Base-by-base conservation (phyloP, 352 stramenopile species). In the Globisporangium orthogonon region DNA sequence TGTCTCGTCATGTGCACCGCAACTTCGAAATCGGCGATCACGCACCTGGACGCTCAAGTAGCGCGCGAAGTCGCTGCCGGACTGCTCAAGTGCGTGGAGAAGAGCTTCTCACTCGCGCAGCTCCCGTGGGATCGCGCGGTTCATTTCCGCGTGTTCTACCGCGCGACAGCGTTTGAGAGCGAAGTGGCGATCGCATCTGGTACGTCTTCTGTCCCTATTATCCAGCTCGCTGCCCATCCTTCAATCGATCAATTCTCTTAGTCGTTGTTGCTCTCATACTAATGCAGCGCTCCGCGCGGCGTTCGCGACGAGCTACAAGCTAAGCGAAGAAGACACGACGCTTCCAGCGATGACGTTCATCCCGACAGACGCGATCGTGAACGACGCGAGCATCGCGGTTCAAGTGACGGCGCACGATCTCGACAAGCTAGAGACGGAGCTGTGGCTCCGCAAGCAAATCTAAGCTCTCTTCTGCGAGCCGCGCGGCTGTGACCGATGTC, bases 401-500 rank as follows among this genome's bases (percentile, higher is more conserved):
- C 81, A 93, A 43, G 70, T 89, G 50, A 86, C 78, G 7, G 81
- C 79, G 17, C 79, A 91, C 54, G 83, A 94, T 52, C 55, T 91
- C 23, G 85, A 94, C 39, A 87, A 86, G 51, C 55, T 94, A 4
- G 85, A 94, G 58, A 92, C 85, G 6, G 83, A 94, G 56, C 64
- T 94, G 18, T 94, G 85, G 85, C 65, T 94, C 50, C 75, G 75
- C 45, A 82, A 84, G 48, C 76, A 92, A 56, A 77, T 86, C 45
- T 94, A 83, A 65, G 28, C 48, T 23, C 23, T 23, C 23, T 23
- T 23, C 23, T 23, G 23, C 23, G 23, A 23, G 23, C 23, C 23
- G 23, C 23, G 23, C 23, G 23, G 23, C 23, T 23, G 23, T 23
- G 48, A 51, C 11, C 29, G 29, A 52, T 14, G 40, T 17, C 39